Evolutionary conservation across 148 eudicot genomes (phyloP), one percentile per base, ranked within the genome.

Genomic region (Nepenthes gracilis): DNA sequence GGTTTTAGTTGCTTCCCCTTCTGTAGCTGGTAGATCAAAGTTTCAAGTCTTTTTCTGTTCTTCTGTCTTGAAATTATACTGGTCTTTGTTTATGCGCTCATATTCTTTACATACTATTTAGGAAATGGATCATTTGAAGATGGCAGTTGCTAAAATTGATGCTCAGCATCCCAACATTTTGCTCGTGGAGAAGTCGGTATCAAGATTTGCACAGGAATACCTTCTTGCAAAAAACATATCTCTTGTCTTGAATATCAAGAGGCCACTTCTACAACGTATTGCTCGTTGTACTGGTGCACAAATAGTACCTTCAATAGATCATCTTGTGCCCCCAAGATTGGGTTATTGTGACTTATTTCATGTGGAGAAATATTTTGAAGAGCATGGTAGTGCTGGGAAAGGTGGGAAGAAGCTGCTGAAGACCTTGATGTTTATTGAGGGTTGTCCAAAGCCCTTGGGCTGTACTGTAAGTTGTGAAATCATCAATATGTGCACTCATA

Each of bases 81-180:
- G 35, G 12, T 23, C 33, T 13, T 60, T 2, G 23, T 60, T 57
- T 40, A 47, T 64, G 35, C 35, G 54, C 36, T 72, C 63, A 63
- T 60, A 70, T 40, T 40, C 36, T 59, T 68, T 36, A 54, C 47
- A 58, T 58, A 32, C 58, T 57, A 12, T 54, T 54, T 48, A 94
- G 99, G 99, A 94, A 83, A 94, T 80, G 97, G 97, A 94, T 71
- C 95, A 94, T 83, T 78, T 94, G 71, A 94, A 83, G 84, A 89
- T 89, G 99, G 97, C 95, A 66, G 95, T 94, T 66, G 86, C 95
- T 9, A 94, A 86, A 74, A 94, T 94, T 57, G 85, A 77, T 67
- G 74, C 80, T 36, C 88, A 89, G 58, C 75, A 84, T 43, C 99
- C 99, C 35, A 81, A 94, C 72, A 65, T 94, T 64, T 73, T 94